Percentiles rank a stretch among this genome's conserved stretches.
phyloP scores from a whole-genome alignment of 768 basidiomycete genomes.

The Cystofilobasidium bisporidii region DNA sequence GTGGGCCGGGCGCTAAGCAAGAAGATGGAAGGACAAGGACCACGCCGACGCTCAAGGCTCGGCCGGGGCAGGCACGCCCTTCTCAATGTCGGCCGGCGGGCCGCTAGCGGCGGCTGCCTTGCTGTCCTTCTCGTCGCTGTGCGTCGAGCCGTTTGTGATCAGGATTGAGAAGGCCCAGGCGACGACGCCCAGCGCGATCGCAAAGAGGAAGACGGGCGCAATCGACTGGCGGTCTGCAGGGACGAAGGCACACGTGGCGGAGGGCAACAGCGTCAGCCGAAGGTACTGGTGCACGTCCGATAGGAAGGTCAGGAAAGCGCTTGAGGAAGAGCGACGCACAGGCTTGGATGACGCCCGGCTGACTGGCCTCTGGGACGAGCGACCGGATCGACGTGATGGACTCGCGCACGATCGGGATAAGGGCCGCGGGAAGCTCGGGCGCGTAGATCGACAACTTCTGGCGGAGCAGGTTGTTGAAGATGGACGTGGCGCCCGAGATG shows the following conservation, averaged over 20 bases:
- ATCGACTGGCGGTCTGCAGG: slow-evolving; percentile 6
- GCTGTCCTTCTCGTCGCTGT: background rate
- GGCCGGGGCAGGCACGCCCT: too few species aligned
- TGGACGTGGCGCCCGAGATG: slow-evolving; percentile 32
- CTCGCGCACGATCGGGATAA: slow-evolving; percentile 13
- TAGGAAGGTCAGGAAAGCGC: background rate
- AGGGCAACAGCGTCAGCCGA: background rate
- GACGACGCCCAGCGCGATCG: background rate
- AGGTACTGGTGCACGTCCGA: too few species aligned
- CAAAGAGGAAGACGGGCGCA: slow-evolving; percentile 12
- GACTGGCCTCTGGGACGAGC: slow-evolving; percentile 11
- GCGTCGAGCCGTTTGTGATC: slow-evolving; percentile 13
- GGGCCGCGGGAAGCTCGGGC: background rate
- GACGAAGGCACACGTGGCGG: background rate
- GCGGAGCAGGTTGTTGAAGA: slow-evolving; percentile 32
- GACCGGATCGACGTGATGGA: slow-evolving; percentile 12
- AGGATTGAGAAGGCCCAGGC: background rate
- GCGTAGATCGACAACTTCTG: slow-evolving; percentile 6
- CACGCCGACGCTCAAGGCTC: too few species aligned
- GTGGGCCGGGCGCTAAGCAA: too few species aligned
- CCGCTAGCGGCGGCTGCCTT: background rate
- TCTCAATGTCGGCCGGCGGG: too few species aligned
- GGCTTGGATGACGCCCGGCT: slow-evolving; percentile 13
- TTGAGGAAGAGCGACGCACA: slow-evolving; percentile 2
- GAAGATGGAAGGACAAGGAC: too few species aligned